These are phyloP conservation scores for Theileria parva DNA, from an alignment of 169 alveolate species.

Conservation along the genomic window DNA sequence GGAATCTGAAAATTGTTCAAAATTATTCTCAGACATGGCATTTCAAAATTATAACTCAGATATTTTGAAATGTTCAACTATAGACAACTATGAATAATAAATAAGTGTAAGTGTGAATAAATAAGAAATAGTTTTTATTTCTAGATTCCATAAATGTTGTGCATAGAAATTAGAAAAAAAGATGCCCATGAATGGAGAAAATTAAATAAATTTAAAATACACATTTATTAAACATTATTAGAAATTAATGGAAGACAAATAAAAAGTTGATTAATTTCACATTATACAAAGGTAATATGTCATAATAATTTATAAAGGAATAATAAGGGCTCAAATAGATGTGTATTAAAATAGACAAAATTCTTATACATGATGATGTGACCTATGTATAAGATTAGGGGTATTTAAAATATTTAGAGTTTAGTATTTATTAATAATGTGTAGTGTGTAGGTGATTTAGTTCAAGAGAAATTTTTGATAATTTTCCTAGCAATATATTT, in stretches of 20 bases:
- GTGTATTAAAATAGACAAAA: not conserved
- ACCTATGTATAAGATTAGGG: not conserved
- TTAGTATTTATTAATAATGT: not conserved
- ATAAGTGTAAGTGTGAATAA: not conserved
- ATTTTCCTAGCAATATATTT: not conserved
- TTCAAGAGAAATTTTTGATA: not conserved
- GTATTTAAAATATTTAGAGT: not conserved
- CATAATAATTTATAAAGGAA: not conserved
- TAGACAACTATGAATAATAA: too few relatives aligned
- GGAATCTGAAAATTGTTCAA: not conserved
- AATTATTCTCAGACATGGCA: constrained; percentile 8
- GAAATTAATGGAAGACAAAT: not conserved
- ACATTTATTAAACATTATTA: not conserved
- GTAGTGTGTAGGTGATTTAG: constrained; percentile 2
- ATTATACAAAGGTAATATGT: not conserved
- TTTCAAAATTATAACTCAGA: not conserved
- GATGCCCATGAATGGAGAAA: not conserved
- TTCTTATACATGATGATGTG: not conserved
- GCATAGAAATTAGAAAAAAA: not conserved
- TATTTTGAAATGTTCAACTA: not conserved
- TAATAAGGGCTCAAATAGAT: not conserved
- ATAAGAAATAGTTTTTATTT: not conserved
- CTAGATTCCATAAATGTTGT: not conserved
- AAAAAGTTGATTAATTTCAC: too few relatives aligned
- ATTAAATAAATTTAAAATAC: not conserved